phyloP scores from a whole-genome alignment of 495 filamentous ascomycete genomes.

The Usnea hakonensis region DNA sequence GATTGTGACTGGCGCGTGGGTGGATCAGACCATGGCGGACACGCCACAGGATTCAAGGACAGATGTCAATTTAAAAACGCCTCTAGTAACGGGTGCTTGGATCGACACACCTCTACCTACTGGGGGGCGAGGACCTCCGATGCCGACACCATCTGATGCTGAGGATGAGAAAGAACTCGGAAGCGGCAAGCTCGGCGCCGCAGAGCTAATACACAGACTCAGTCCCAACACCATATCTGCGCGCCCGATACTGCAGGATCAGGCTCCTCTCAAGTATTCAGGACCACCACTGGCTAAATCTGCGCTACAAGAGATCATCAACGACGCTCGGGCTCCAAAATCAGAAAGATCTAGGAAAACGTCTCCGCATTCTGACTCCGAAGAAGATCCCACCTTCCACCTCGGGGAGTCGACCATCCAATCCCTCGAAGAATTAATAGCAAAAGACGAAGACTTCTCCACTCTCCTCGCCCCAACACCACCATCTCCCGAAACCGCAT shows the following conservation, averaged over 20 bases:
- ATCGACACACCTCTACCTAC: conserved; percentile 47
- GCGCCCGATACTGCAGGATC: conserved; percentile 12
- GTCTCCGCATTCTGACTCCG: conserved; percentile 8
- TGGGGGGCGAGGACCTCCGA: conserved; percentile 18
- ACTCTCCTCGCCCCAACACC: conserved; percentile 14
- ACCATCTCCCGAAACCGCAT: conserved; percentile 2
- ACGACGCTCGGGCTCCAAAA: conserved; percentile 31
- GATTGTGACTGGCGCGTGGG: conserved; percentile 40
- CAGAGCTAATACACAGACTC: conserved; percentile 21
- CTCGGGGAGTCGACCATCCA: conserved; percentile 55
- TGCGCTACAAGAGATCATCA: conserved; percentile 46
- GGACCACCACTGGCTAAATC: conserved; percentile 42
- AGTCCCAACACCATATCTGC: conserved; percentile 15
- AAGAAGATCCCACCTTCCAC: conserved; percentile 36
- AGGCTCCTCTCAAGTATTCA: conserved; percentile 19
- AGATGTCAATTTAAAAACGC: conserved; percentile 34
- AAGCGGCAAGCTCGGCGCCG: conserved; percentile 13
- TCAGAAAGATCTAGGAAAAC: conserved; percentile 20
- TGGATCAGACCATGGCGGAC: conserved; percentile 31
- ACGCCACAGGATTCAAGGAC: conserved; percentile 14
- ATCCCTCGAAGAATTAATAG: conserved; percentile 51
- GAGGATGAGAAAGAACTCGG: conserved; percentile 17
- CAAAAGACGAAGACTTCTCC: conserved; percentile 30
- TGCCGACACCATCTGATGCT: conserved; percentile 13
- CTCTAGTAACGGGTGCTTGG: conserved; percentile 44